Percentiles rank a stretch among this genome's conserved stretches.
phyloP scores from a whole-genome alignment of 345 rosid species.

The Linum lewisii region DNA sequence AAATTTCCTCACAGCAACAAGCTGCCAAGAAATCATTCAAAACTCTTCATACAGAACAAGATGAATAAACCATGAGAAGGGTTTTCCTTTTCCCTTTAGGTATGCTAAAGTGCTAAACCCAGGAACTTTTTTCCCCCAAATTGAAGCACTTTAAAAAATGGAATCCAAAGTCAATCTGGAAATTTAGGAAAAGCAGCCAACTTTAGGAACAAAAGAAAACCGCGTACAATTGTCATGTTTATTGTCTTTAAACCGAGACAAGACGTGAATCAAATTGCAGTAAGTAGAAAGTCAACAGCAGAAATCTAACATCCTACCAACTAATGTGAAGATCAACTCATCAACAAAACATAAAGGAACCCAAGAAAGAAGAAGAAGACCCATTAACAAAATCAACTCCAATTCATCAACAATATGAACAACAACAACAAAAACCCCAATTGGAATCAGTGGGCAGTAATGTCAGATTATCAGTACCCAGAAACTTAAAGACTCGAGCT shows the following conservation, averaged over 20 bases:
- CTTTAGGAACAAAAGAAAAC: not conserved
- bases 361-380: not conserved
- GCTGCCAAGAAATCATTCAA: no score
- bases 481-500: slow-evolving; percentile 2
- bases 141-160: not conserved
- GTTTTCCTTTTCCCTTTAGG: not conserved
- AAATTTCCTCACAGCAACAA: no score
- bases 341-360: no score
- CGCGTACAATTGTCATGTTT: not conserved
- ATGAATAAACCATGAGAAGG: not conserved
- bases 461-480: not conserved
- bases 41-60: no score
- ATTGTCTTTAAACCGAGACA: not conserved
- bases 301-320: not conserved
- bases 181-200: not conserved
- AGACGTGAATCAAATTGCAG: not conserved
- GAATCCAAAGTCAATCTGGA: not conserved
- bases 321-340: not conserved
- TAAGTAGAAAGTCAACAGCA: not conserved
- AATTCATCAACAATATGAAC: not conserved
- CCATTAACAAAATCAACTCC: not conserved
- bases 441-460: not conserved
- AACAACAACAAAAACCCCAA: not conserved
- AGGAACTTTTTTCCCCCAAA: not conserved
- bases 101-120: not conserved